These are phyloP conservation scores for Rhodotorula mucilaginosa DNA, from an alignment of 1,284 basidiomycete genomes.

Conservation along the genomic window DNA sequence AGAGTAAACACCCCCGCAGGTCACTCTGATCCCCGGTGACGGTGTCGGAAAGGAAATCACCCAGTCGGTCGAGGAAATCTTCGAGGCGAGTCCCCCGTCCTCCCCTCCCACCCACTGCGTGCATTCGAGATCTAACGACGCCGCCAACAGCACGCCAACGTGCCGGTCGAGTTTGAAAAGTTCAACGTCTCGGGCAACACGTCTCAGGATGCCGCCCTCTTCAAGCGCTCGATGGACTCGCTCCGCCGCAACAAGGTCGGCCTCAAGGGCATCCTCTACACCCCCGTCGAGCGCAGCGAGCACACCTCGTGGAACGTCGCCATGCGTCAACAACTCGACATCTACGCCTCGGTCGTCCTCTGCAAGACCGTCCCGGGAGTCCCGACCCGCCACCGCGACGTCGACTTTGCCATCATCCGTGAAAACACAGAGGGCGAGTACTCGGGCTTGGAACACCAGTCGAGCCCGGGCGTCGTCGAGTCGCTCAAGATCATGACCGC, in stretches of 20 bases:
- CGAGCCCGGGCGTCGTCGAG: conserved; percentile 97
- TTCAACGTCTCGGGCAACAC: conserved; percentile 97
- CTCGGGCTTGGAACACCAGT: conserved; percentile 94
- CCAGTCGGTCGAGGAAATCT: conserved; percentile 98
- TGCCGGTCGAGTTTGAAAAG: conserved; percentile 91
- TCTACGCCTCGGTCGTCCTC: conserved; percentile 95
- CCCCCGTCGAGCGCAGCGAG: conserved; percentile 90
- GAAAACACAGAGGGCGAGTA: conserved; percentile 99
- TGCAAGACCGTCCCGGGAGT: conserved; percentile 98
- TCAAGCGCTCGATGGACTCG: conserved; percentile 96
- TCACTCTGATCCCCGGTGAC: conserved; percentile 92
- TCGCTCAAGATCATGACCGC: conserved; percentile 95
- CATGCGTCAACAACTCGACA: conserved; percentile 98
- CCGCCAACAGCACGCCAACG: conserved; percentile 75
- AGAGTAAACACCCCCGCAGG: conserved; percentile 53
- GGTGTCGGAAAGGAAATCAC: conserved; percentile 97
- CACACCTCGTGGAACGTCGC: conserved; percentile 99
- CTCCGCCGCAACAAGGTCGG: conserved; percentile 96
- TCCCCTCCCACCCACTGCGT: neutral
- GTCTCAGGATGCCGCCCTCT: conserved; percentile 86
- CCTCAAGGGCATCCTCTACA: conserved; percentile 98
- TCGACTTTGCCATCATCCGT: conserved; percentile 98
- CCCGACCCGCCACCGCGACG: conserved; percentile 91
- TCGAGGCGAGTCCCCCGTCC: conserved; percentile 56
- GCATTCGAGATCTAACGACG: neutral